These are phyloP conservation scores for Hibiscus trionum DNA, from an alignment of 345 rosid genomes.

Conservation along the genomic window DNA sequence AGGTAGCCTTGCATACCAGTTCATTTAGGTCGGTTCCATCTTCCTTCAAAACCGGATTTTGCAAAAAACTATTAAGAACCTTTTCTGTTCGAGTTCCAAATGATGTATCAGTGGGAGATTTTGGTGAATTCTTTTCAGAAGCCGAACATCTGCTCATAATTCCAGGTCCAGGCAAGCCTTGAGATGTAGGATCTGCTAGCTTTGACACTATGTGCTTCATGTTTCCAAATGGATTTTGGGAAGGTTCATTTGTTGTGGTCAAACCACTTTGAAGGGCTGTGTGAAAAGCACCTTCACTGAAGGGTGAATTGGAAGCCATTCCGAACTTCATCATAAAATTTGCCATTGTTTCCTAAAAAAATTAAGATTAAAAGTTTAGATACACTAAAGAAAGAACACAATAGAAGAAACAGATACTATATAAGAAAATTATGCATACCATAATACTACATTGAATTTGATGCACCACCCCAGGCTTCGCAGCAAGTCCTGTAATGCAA, in stretches of 20 bases:
- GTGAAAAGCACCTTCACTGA: slow-evolving; percentile 35
- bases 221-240: slow-evolving; percentile 38
- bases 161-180: slow-evolving; percentile 27
- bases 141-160: slow-evolving; percentile 18
- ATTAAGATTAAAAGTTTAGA: slow-evolving; percentile 23
- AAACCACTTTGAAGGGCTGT: slow-evolving; percentile 33
- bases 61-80: slow-evolving; percentile 58
- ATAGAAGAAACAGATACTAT: neutral
- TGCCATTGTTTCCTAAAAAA: slow-evolving; percentile 39
- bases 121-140: slow-evolving; percentile 17
- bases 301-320: slow-evolving; percentile 28
- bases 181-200: slow-evolving; percentile 26
- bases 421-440: slow-evolving; percentile 30
- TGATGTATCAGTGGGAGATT: slow-evolving; percentile 24
- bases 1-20: slow-evolving; percentile 28
- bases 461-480: slow-evolving; percentile 47
- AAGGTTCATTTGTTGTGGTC: slow-evolving; percentile 25
- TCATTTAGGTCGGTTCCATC: slow-evolving; percentile 31
- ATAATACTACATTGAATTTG: slow-evolving; percentile 52
- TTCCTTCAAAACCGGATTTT: slow-evolving; percentile 52
- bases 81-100: slow-evolving; percentile 69
- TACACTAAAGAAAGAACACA: slow-evolving; percentile 8
- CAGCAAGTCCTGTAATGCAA: slow-evolving; percentile 57
- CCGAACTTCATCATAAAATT: slow-evolving; percentile 63
- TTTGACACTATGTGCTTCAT: slow-evolving; percentile 30